Evolutionary conservation across 768 basidiomycete genomes (phyloP).

Genomic region (Auriscalpium orientale): DNA sequence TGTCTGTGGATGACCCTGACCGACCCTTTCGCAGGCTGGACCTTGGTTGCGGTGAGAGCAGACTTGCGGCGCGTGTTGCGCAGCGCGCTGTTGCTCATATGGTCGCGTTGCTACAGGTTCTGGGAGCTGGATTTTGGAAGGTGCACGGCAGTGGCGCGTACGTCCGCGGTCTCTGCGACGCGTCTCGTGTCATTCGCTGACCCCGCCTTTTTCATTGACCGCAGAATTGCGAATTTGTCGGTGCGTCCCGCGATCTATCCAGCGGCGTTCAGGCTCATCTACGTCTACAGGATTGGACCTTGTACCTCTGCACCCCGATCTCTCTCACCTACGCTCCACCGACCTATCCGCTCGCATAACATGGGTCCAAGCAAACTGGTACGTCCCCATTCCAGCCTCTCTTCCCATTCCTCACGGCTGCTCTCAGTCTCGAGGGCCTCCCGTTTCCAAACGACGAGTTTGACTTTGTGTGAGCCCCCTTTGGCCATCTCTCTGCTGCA

Average conservation of each 20-base stretch:
- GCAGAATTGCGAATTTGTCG: constrained; percentile 56
- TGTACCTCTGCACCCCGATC: constrained; percentile 64
- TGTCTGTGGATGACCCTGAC: constrained; percentile 3
- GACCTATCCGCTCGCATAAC: constrained; percentile 54
- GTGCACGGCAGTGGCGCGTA: constrained; percentile 58
- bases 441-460: constrained; percentile 70
- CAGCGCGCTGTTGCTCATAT: neutral
- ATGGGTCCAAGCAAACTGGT: constrained; percentile 75
- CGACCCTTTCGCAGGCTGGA: constrained; percentile 40
- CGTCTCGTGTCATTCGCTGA: too few relatives aligned
- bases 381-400: constrained; percentile 20
- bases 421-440: constrained; percentile 51
- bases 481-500: neutral
- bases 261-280: neutral
- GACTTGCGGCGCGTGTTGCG: neutral
- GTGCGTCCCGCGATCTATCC: constrained; percentile 27
- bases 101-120: constrained; percentile 35
- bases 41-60: constrained; percentile 58
- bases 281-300: constrained; percentile 52
- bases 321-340: constrained; percentile 47
- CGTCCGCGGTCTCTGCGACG: constrained; percentile 6
- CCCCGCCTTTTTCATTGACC: neutral
- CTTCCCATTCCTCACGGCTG: neutral
- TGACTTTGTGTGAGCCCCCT: constrained; percentile 58
- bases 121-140: constrained; percentile 67